Evolutionary conservation across 768 basidiomycete genomes (phyloP).

Genomic region (Hericium alpestre): DNA sequence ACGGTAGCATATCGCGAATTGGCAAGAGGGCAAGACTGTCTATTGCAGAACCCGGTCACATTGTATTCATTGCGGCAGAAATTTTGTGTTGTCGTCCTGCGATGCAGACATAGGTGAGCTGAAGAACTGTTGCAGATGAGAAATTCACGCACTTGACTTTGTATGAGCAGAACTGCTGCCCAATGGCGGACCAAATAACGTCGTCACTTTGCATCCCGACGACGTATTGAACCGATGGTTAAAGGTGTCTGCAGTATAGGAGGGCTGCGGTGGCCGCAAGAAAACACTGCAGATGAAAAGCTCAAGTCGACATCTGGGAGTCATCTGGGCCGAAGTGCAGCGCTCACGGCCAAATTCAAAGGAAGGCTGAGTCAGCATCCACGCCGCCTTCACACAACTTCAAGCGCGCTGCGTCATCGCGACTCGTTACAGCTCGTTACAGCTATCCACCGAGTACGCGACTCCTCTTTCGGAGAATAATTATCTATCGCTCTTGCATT

Average conservation of each 20-base stretch:
- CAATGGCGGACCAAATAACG: conserved; percentile 95
- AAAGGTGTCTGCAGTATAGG: neutral
- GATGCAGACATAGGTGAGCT: neutral
- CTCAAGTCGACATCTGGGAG: too few relatives aligned
- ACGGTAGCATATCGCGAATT: conserved; percentile 99
- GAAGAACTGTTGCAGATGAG: conserved; percentile 1
- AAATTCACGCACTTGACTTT: conserved; percentile 83
- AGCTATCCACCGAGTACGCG: too few relatives aligned
- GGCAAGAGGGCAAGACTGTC: conserved; percentile 95
- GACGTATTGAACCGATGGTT: neutral
- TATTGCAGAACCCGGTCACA: conserved; percentile 88
- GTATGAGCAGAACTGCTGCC: conserved; percentile 93
- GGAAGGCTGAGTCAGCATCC: too few relatives aligned
- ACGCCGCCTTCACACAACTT: too few relatives aligned
- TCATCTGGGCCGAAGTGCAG: too few relatives aligned
- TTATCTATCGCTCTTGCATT: too few relatives aligned
- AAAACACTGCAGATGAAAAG: too few relatives aligned
- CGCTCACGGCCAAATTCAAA: too few relatives aligned
- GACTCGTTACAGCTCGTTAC: too few relatives aligned
- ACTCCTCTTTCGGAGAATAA: too few relatives aligned
- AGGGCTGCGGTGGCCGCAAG: too few relatives aligned
- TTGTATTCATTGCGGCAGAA: conserved; percentile 99
- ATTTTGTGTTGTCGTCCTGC: conserved; percentile 87
- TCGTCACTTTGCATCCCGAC: conserved; percentile 83
- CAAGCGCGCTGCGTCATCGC: too few relatives aligned